Conservation (phyloP, 2,329 filamentous ascomycete genomes). For the Cadophora luteo-olivacea region DNA sequence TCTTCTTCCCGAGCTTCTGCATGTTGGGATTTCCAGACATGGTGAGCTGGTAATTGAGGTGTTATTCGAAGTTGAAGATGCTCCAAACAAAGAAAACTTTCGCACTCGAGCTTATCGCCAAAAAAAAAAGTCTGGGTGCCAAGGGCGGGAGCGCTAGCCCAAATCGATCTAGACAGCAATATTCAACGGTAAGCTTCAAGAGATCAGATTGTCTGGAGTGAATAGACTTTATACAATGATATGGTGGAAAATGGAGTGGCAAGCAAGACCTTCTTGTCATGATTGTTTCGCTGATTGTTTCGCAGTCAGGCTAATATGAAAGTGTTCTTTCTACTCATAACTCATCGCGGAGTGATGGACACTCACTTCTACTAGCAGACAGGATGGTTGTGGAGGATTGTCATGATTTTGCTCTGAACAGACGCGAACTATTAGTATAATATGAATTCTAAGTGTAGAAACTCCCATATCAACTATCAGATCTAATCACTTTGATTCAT, state of each 20-base stretch:
- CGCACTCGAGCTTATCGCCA: background rate
- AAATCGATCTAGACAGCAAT: background rate
- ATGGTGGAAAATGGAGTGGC: too few relatives aligned
- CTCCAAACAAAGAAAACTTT: background rate
- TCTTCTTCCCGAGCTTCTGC: conserved; percentile 44
- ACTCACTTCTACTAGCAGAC: too few relatives aligned
- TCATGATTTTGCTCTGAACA: too few relatives aligned
- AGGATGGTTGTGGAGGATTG: too few relatives aligned
- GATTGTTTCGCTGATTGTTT: too few relatives aligned
- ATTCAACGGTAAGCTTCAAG: background rate
- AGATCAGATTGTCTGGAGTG: background rate
- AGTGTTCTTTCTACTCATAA: too few relatives aligned
- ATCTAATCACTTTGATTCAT: background rate
- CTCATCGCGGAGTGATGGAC: too few relatives aligned
- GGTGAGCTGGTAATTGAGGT: conserved; percentile 23
- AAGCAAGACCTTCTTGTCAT: too few relatives aligned
- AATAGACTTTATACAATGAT: background rate
- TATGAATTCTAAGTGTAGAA: too few relatives aligned
- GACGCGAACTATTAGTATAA: too few relatives aligned
- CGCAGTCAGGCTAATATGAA: too few relatives aligned
- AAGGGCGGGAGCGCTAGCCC: conserved; percentile 19
- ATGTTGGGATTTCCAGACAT: conserved; percentile 44
- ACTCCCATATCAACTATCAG: background rate
- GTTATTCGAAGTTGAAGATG: conserved; percentile 20
- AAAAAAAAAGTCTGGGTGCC: conserved; percentile 25